phyloP scores from a whole-genome alignment of 2,329 filamentous ascomycete species.

The Fusarium stilboides region DNA sequence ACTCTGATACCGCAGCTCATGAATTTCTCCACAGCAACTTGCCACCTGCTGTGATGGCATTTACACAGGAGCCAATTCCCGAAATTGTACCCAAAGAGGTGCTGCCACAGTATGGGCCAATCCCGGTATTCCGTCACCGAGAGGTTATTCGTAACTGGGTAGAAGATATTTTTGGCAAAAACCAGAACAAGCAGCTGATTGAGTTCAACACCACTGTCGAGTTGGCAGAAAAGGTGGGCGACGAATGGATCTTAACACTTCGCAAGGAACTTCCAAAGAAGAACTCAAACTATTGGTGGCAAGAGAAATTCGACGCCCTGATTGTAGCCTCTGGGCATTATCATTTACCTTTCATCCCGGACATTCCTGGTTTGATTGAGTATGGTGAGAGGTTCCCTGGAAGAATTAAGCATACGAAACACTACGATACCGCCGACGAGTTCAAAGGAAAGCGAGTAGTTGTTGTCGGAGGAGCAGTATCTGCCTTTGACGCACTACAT shows the following conservation, averaged over 20 bases:
- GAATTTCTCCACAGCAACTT: conserved; percentile 1
- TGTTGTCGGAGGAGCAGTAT: too few species aligned
- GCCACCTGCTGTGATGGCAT: neutral
- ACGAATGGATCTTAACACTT: neutral
- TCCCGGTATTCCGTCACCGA: neutral
- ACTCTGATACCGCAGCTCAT: neutral
- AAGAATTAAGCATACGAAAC: too few species aligned
- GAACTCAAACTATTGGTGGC: neutral
- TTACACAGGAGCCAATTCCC: neutral
- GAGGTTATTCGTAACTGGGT: neutral
- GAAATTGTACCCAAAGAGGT: neutral
- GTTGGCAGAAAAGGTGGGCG: neutral
- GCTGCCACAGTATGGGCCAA: neutral
- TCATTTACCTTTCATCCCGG: too few species aligned
- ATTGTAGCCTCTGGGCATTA: too few species aligned
- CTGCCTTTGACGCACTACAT: neutral
- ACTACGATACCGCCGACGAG: too few species aligned
- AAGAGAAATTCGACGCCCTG: neutral
- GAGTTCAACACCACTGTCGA: neutral
- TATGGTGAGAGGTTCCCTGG: too few species aligned
- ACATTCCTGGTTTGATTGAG: too few species aligned
- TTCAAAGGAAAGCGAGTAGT: too few species aligned
- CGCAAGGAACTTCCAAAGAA: neutral
- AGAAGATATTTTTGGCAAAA: neutral
- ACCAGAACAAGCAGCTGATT: neutral